phyloP scores from a whole-genome alignment of 345 rosid species.

The Carallia brachiata region DNA sequence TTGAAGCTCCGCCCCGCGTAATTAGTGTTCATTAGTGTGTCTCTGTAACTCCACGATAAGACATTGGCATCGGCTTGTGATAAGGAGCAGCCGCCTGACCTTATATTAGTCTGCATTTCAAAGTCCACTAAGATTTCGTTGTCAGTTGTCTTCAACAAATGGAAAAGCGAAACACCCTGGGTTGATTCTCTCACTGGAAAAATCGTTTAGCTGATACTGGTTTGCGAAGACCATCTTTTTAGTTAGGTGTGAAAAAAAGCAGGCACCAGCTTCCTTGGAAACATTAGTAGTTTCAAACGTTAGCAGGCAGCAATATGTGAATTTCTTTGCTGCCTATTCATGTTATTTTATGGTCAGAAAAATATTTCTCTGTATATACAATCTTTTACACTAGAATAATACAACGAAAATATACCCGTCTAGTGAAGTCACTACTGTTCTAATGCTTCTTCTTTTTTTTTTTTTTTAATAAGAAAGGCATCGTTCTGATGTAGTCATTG shows the following conservation, averaged over 20 bases:
- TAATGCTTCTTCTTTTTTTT: too few relatives aligned
- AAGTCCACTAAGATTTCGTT: background rate
- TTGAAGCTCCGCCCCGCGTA: constrained; percentile 34
- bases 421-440: background rate
- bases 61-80: background rate
- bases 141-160: background rate
- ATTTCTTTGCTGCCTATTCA: constrained; percentile 1
- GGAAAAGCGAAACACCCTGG: background rate
- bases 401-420: background rate
- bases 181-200: background rate
- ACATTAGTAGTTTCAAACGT: background rate
- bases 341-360: constrained; percentile 3
- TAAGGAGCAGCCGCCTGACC: background rate
- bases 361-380: constrained; percentile 14
- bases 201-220: background rate
- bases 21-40: constrained; percentile 2
- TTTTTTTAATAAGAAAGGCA: too few relatives aligned
- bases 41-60: background rate
- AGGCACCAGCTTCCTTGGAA: background rate
- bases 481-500: background rate
- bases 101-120: background rate
- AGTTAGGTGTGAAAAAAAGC: background rate
- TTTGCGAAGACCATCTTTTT: background rate
- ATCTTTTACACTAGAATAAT: constrained; percentile 5
- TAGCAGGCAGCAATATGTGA: background rate